These are phyloP conservation scores for Boeremia exigua DNA, from an alignment of 2,329 filamentous ascomycete genomes.

Conservation along the genomic window DNA sequence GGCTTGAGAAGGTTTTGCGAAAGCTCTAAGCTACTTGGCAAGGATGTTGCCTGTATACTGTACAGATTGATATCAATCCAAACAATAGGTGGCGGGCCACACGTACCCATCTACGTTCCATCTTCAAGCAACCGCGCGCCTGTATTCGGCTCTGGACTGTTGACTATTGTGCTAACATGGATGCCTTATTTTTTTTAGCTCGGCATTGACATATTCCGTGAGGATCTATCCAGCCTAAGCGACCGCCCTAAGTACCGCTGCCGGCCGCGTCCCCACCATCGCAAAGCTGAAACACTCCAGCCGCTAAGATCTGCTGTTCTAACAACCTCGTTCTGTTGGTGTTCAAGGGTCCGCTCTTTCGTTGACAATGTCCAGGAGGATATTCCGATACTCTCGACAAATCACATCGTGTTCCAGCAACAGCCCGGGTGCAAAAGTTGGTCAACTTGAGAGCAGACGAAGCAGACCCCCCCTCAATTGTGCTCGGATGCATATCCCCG, in stretches of 20 bases:
- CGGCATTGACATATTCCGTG: not conserved
- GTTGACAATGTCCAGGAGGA: not conserved
- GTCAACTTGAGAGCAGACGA: too few relatives aligned
- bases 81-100: not conserved
- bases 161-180: not conserved
- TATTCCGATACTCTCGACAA: too few relatives aligned
- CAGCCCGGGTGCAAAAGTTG: too few relatives aligned
- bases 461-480: too few relatives aligned
- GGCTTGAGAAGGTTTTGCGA: slow-evolving; percentile 37
- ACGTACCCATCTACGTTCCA: not conserved
- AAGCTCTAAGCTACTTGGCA: slow-evolving; percentile 4
- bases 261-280: slow-evolving; percentile 1
- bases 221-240: not conserved
- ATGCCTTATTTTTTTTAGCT: not conserved
- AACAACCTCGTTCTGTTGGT: not conserved
- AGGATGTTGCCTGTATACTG: not conserved
- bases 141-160: not conserved
- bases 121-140: not conserved
- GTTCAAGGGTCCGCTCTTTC: not conserved
- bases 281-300: not conserved
- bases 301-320: slow-evolving; percentile 3
- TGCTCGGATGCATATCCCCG: too few relatives aligned
- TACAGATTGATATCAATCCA: slow-evolving; percentile 1
- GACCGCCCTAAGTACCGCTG: slow-evolving; percentile 7
- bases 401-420: too few relatives aligned